Base-by-base conservation (phyloP, 78 protist species). In the Dictyostelium purpureum region DNA sequence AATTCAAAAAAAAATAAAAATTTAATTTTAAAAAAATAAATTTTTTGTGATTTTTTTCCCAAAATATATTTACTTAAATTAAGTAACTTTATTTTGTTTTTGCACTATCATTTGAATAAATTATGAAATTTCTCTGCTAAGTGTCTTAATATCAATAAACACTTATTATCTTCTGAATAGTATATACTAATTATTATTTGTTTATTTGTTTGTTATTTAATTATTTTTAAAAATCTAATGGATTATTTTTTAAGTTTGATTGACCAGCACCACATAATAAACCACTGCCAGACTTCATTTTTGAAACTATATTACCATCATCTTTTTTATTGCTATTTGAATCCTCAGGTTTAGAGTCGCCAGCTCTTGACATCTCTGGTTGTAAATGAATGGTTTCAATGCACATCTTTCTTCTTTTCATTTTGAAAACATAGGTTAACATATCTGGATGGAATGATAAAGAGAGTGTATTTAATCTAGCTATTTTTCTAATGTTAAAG, bases 231-330 rank as follows among this genome's bases (percentile, higher is more conserved):
- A 77, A 77, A 57, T 77, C 85, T 57, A 77, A 77, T 35, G 69
- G 42, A 37, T 31, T 52, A 24, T n/a, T n/a, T 11, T 31, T 40
- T 12, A 0, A 42, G 7, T 5, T 0, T 24, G 47, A 40, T 21
- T n/a, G 21, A 56, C 56, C 38, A n/a, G 51, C 49, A 10, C 70
- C 49, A 52, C 92, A 85, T 28, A 85, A 38, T 42, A 85, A 61
- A 38, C 92, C 92, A 61, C 79, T 66, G 2, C 92, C 92, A 12
- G 92, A 85, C 47, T 85, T 85, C 92, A 85, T 85, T 59, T 85
- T 85, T 40, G 81, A 71, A 47, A 85, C 82, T 18, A 85, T 51
- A 54, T 61, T 54, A 10, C 12, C 40, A 12, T 59, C 21, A 33
- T 77, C 47, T 1, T 21, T 9, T 33, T 31, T 56, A 21, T 40